Evolutionary conservation across 768 basidiomycete species (phyloP), one percentile per base, ranked within the genome.

Genomic region (Chalciporus sphaerocephalus): DNA sequence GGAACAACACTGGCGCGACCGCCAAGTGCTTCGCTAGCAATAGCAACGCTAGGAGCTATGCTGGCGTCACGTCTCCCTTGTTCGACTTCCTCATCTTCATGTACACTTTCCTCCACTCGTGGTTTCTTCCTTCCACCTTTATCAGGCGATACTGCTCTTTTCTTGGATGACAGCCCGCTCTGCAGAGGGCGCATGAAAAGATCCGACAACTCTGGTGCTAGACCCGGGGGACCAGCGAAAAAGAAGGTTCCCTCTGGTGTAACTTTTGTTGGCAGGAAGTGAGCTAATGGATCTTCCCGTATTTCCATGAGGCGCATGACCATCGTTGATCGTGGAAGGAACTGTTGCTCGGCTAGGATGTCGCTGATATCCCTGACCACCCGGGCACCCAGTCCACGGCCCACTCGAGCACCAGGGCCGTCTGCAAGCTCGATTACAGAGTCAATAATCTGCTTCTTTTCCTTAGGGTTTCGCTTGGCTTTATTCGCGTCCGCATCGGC

Each of bases 371-470:
- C 76, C 48, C 70, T 63, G 18, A 67, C 61, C 33, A 81, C 73
- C 33, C 77, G 79, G 23, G 74, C 74, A 18, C 78, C 79, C 18
- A 82, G 62, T n/a, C 81, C 76, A 37, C 84, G 78, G 33, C 80
- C 76, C 40, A 72, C 63, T 49, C 73, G 70, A 6, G 71, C 70
- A 20, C 79, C 76, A 20, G 76, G 78, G 3, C 81, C 81, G 46
- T 81, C 81, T 34, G 77, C 74, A 35, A 93, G 77, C 65, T 97
- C 93, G 6, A 87, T 93, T 35, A 91, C 79, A n/a, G 80, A 76
- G 63, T 97, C 94, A 44, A 95, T 87, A 36, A 93, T 89, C 53
- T 89, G 85, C 66, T 87, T 94, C 74, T 85, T 90, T 58, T 86
- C 83, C 53, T 79, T 81, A 64, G 61, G 53, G 65, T 83, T 78